Evolutionary conservation across 1,284 basidiomycete genomes (phyloP).

Genomic region (Mycosarcoma mackinlayi): DNA sequence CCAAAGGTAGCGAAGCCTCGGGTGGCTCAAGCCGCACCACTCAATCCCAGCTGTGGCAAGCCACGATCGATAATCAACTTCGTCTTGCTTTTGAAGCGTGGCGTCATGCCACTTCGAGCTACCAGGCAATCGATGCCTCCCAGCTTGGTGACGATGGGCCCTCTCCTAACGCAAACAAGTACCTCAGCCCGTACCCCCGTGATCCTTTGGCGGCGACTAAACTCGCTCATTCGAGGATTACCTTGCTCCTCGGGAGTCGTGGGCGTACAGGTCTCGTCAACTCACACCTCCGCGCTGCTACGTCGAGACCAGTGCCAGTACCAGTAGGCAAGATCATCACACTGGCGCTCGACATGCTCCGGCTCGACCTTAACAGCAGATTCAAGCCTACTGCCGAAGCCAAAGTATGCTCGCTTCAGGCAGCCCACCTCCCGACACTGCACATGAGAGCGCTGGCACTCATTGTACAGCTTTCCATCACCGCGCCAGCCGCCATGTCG

Average conservation of each 20-base stretch:
- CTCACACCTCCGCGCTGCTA: slow-evolving; percentile 68
- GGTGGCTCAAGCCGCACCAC: slow-evolving; percentile 40
- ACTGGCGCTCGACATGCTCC: slow-evolving; percentile 70
- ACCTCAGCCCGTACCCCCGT: slow-evolving; percentile 19
- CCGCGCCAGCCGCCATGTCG: slow-evolving; percentile 30
- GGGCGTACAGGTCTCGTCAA: slow-evolving; percentile 33
- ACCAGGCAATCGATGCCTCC: slow-evolving; percentile 7
- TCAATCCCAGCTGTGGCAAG: slow-evolving; percentile 56
- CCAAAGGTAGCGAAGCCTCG: slow-evolving; percentile 37
- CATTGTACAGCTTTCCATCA: slow-evolving; percentile 30
- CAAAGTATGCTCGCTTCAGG: slow-evolving; percentile 40
- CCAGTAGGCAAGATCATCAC: slow-evolving; percentile 74
- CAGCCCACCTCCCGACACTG: slow-evolving; percentile 15
- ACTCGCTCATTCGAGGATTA: slow-evolving; percentile 24
- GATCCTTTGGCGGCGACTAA: slow-evolving; percentile 40
- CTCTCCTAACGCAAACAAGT: slow-evolving; percentile 10
- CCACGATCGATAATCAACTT: slow-evolving; percentile 36
- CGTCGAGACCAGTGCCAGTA: slow-evolving; percentile 77
- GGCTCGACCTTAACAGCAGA: slow-evolving; percentile 67
- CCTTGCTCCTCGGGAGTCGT: slow-evolving; percentile 38
- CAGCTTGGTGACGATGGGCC: not conserved
- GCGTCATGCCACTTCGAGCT: slow-evolving; percentile 35
- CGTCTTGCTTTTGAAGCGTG: slow-evolving; percentile 30
- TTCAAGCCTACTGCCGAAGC: slow-evolving; percentile 41
- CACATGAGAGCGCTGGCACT: slow-evolving; percentile 40